Evolutionary conservation across 306 rosid species (phyloP).

Genomic region (Lathyrus sativus): DNA sequence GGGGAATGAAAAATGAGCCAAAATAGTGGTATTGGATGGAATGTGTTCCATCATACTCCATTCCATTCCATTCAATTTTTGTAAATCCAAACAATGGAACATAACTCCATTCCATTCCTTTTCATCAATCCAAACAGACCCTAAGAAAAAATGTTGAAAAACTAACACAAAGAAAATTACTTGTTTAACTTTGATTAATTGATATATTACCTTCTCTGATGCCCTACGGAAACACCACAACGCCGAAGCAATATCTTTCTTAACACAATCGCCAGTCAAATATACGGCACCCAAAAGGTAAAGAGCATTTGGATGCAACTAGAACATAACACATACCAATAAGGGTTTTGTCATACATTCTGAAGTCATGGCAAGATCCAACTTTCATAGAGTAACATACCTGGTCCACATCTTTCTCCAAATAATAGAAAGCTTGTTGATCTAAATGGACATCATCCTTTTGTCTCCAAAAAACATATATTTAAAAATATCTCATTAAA

Average conservation of each 20-base stretch:
- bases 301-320: conserved; percentile 97
- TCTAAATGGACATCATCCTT: conserved; percentile 80
- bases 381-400: conserved; percentile 48
- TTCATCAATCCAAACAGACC: too few species aligned
- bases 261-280: conserved; percentile 85
- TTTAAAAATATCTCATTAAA: background rate
- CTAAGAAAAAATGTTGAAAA: conserved; percentile 15
- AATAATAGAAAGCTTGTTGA: conserved; percentile 88
- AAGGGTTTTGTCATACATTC: conserved; percentile 45
- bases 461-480: conserved; percentile 36
- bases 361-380: conserved; percentile 29
- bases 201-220: conserved; percentile 72
- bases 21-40: too few species aligned
- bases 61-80: too few species aligned
- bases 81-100: too few species aligned
- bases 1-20: too few species aligned
- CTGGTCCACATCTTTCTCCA: conserved; percentile 96
- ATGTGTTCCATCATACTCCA: too few species aligned
- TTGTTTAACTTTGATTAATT: conserved; percentile 30
- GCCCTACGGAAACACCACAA: conserved; percentile 94
- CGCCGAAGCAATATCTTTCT: conserved; percentile 74
- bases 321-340: conserved; percentile 42
- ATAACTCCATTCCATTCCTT: too few species aligned
- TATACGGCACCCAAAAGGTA: conserved; percentile 89
- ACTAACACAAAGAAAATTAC: background rate